Percentiles rank a stretch among this genome's conserved stretches.
These are phyloP conservation scores for Nepenthes mirabilis DNA, from an alignment of 148 eudicot genomes.

Conservation along the genomic window DNA sequence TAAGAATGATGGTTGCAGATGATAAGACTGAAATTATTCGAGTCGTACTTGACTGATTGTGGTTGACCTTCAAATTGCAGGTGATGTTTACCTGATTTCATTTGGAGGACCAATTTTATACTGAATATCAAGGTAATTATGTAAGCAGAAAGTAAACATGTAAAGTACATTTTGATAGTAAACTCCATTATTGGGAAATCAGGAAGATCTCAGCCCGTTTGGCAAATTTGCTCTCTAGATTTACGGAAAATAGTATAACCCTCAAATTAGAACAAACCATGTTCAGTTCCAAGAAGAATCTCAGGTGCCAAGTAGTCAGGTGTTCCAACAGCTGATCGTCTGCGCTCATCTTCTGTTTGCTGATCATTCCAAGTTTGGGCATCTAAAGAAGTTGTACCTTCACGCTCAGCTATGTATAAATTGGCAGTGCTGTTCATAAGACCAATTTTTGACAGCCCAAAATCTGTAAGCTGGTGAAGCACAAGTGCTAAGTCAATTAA, in stretches of 20 bases:
- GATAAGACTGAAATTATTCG: too few relatives aligned
- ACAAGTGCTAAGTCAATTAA: constrained; percentile 1
- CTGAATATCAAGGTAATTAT: too few relatives aligned
- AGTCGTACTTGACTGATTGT: too few relatives aligned
- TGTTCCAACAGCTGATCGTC: constrained; percentile 53
- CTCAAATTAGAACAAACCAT: constrained; percentile 20
- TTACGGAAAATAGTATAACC: background rate
- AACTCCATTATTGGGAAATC: background rate
- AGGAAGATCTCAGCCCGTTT: background rate
- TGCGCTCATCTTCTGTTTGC: constrained; percentile 15
- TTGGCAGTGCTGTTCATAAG: constrained; percentile 52
- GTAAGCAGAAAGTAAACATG: too few relatives aligned
- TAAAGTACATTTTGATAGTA: too few relatives aligned
- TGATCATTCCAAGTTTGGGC: constrained; percentile 11
- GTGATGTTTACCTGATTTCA: too few relatives aligned
- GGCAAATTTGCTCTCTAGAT: background rate
- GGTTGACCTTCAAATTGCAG: too few relatives aligned
- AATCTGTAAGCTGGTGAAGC: constrained; percentile 55
- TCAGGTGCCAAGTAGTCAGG: constrained; percentile 75
- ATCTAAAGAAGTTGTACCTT: constrained; percentile 15
- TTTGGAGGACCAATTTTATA: too few relatives aligned
- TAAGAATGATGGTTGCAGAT: too few relatives aligned
- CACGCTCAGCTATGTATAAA: constrained; percentile 23
- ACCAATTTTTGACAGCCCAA: constrained; percentile 55
- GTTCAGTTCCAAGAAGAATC: constrained; percentile 61